A percentile compares a stretch with the other conserved stretches of the same genome.
phyloP scores from a whole-genome alignment of 2,329 filamentous ascomycete genomes.

The Cladophialophora psammophila region DNA sequence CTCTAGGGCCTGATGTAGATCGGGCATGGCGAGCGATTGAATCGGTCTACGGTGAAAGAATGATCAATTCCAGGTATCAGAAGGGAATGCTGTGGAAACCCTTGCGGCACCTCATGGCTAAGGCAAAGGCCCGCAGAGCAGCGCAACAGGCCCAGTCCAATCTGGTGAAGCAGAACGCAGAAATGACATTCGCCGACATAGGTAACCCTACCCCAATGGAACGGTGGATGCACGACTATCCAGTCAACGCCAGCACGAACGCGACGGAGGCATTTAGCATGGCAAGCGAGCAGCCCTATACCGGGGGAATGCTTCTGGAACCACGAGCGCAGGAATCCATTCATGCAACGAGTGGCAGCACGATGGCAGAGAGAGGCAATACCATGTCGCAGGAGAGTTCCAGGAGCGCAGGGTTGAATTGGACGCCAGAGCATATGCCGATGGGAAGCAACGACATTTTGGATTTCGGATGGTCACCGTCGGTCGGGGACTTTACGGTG shows the following conservation, averaged over 20 bases:
- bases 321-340: constrained; percentile 1
- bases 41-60: constrained; percentile 50
- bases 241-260: constrained; percentile 20
- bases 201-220: constrained; percentile 24
- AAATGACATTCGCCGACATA: constrained; percentile 25
- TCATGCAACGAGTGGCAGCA: background rate
- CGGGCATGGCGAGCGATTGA: constrained; percentile 67
- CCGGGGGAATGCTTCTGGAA: constrained; percentile 9
- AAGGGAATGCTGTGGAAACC: constrained; percentile 70
- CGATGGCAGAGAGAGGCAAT: constrained; percentile 5
- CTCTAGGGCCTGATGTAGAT: constrained; percentile 64
- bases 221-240: constrained; percentile 28
- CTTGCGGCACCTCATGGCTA: constrained; percentile 66
- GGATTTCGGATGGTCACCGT: constrained; percentile 34
- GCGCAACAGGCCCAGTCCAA: constrained; percentile 49
- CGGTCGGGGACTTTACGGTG: constrained; percentile 27
- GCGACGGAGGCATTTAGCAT: constrained; percentile 33
- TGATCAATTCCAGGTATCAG: constrained; percentile 47
- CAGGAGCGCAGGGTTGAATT: constrained; percentile 9
- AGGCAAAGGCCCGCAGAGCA: constrained; percentile 62
- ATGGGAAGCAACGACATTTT: constrained; percentile 22
- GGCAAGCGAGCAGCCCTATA: constrained; percentile 19
- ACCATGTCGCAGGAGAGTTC: constrained; percentile 12
- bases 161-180: background rate
- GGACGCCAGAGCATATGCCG: constrained; percentile 22